Evolutionary conservation across 495 filamentous ascomycete species (phyloP).

Genomic region (Patellaria atrata): DNA sequence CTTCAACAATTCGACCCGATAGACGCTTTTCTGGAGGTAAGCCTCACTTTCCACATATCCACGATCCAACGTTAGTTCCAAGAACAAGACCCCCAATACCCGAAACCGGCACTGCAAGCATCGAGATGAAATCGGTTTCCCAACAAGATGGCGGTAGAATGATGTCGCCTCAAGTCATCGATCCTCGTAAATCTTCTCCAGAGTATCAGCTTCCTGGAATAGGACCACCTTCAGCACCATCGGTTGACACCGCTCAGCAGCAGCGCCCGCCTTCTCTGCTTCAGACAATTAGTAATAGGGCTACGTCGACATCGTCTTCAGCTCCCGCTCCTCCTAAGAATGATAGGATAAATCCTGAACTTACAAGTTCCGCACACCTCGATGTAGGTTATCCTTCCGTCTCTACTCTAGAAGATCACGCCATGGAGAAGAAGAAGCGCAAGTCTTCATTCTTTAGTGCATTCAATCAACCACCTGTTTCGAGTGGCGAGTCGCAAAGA

Average conservation of each 20-base stretch:
- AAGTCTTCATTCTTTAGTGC: constrained; percentile 7
- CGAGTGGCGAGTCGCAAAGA: constrained; percentile 15
- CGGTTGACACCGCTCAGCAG: constrained; percentile 8
- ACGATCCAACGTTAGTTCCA: too few relatives aligned
- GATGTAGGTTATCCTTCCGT: constrained; percentile 7
- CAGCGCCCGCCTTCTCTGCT: neutral
- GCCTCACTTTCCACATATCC: too few relatives aligned
- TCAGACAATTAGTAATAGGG: constrained; percentile 5
- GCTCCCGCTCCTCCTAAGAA: constrained; percentile 11
- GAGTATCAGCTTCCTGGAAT: constrained; percentile 21
- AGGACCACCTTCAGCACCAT: constrained; percentile 7
- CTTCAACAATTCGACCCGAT: too few relatives aligned
- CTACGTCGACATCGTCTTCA: constrained; percentile 8
- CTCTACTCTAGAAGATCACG: constrained; percentile 10
- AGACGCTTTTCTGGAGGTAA: too few relatives aligned
- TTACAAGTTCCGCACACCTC: constrained; percentile 1
- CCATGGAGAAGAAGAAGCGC: constrained; percentile 9
- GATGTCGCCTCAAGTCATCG: constrained; percentile 14
- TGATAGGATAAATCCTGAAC: constrained; percentile 4
- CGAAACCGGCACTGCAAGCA: constrained; percentile 23
- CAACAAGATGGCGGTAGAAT: too few relatives aligned
- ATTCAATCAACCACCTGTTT: constrained; percentile 10
- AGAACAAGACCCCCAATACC: too few relatives aligned
- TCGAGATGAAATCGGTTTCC: constrained; percentile 10
- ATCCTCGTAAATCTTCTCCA: constrained; percentile 27